Conservation (phyloP, 75 land plant genomes). For the Cupressus sempervirens region DNA sequence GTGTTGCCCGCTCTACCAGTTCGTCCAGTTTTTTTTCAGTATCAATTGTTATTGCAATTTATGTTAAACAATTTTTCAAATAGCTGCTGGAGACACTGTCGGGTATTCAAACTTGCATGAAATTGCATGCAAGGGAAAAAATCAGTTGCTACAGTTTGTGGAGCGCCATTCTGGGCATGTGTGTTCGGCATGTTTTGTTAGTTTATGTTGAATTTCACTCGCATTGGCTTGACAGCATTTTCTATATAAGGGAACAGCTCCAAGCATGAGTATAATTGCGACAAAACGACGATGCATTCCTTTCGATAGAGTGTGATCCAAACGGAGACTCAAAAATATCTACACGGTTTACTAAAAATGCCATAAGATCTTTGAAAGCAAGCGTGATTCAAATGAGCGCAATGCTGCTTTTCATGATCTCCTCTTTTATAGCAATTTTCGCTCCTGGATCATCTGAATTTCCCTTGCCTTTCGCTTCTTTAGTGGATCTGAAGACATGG, state of each 20-base stretch:
- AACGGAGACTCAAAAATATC: too few species aligned
- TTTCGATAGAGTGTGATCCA: too few species aligned
- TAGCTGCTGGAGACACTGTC: not conserved
- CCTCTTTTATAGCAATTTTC: too few species aligned
- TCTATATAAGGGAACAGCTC: not conserved
- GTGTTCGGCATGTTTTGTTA: not conserved
- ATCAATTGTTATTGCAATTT: not conserved
- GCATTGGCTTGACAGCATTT: not conserved
- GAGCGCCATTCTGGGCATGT: not conserved
- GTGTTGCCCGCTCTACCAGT: slow-evolving; percentile 81
- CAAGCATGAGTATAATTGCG: not conserved
- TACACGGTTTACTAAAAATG: too few species aligned
- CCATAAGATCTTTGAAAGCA: too few species aligned
- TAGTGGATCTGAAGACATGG: too few species aligned
- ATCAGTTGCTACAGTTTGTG: not conserved
- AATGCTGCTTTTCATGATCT: too few species aligned
- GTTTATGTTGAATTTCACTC: not conserved
- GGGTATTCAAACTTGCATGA: too few species aligned
- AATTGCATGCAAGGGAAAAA: not conserved
- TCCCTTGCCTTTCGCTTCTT: too few species aligned
- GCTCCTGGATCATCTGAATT: too few species aligned
- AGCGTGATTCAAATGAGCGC: not conserved
- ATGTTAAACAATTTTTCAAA: not conserved
- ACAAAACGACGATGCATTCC: not conserved
- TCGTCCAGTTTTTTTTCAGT: too few species aligned